Evolutionary conservation across 164 flowering plant genomes (phyloP).

Genomic region (Malania oleifera): DNA sequence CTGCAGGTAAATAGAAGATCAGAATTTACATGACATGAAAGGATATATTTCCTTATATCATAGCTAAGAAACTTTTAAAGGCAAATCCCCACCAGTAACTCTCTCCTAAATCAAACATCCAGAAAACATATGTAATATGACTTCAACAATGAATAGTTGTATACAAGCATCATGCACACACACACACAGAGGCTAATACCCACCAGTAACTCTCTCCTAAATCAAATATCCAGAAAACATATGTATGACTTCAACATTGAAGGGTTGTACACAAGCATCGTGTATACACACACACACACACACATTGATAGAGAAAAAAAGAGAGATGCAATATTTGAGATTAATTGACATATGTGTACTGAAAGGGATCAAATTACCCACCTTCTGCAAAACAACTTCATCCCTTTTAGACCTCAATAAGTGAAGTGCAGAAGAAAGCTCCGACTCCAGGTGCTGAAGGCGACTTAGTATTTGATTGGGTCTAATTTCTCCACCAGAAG

Average conservation of each 20-base stretch:
- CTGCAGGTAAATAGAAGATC: too few relatives aligned
- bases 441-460: constrained; percentile 52
- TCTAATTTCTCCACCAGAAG: constrained; percentile 15
- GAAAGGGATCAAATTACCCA: constrained; percentile 1
- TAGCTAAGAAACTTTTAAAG: neutral
- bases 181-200: too few relatives aligned
- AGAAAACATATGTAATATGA: neutral
- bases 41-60: neutral
- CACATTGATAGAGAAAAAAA: too few relatives aligned
- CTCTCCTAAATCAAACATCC: neutral
- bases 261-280: too few relatives aligned
- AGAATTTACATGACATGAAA: too few relatives aligned
- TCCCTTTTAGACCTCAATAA: constrained; percentile 35
- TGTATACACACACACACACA: too few relatives aligned
- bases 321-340: too few relatives aligned
- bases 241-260: too few relatives aligned
- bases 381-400: constrained; percentile 25
- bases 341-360: neutral
- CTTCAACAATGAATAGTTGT: neutral
- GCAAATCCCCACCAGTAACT: neutral
- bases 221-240: too few relatives aligned
- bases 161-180: neutral
- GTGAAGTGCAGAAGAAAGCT: constrained; percentile 67
- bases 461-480: constrained; percentile 35
- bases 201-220: too few relatives aligned